Evolutionary conservation across 208 protist species (phyloP).

Genomic region (Crithidia acanthocephali): DNA sequence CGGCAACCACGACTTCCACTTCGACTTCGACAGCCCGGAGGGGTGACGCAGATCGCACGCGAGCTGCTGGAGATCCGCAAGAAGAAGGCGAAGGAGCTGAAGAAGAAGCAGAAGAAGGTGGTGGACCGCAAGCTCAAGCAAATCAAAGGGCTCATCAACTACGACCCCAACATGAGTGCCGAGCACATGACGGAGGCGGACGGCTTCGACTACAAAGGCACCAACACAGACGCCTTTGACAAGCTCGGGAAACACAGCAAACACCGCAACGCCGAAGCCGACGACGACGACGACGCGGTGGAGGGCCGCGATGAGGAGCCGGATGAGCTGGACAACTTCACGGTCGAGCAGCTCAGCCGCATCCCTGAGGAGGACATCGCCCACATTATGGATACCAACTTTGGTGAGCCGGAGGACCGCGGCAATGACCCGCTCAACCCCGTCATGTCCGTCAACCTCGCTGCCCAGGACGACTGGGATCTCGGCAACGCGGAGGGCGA

Average conservation of each 20-base stretch:
- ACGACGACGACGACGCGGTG: conserved; percentile 18
- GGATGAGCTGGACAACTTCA: conserved; percentile 73
- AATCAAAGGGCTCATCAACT: conserved; percentile 93
- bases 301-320: conserved; percentile 22
- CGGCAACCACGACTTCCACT: conserved; percentile 43
- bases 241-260: conserved; percentile 15
- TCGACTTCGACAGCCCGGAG: conserved; percentile 85
- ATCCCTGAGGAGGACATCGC: conserved; percentile 67
- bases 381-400: conserved; percentile 61
- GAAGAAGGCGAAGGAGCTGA: conserved; percentile 85
- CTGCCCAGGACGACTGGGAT: conserved; percentile 86
- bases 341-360: conserved; percentile 71
- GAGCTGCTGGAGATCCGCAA: conserved; percentile 90
- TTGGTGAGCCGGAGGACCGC: conserved; percentile 39
- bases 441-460: conserved; percentile 76
- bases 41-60: conserved; percentile 79
- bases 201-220: conserved; percentile 51
- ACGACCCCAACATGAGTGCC: conserved; percentile 78
- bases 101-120: conserved; percentile 93
- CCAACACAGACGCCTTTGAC: conserved; percentile 25
- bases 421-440: conserved; percentile 83
- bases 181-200: conserved; percentile 78
- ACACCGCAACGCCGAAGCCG: conserved; percentile 5
- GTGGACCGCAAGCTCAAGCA: conserved; percentile 93
- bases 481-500: conserved; percentile 54